phyloP scores from a whole-genome alignment of 805 yeast species.

The Pichia exigua region DNA sequence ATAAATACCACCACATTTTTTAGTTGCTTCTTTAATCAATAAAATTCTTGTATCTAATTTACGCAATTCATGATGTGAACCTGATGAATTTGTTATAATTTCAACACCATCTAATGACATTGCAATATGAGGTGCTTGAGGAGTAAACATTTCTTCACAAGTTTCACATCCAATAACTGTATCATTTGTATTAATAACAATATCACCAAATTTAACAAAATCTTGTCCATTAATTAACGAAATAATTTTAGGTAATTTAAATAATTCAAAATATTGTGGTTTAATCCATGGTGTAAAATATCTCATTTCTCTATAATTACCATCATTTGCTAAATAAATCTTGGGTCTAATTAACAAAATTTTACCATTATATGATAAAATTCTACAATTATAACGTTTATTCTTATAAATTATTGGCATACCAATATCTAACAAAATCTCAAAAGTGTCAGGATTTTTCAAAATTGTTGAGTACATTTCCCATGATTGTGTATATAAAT shows the following conservation, averaged over 20 bases:
- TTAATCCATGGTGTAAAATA: slow-evolving; percentile 93
- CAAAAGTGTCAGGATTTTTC: slow-evolving; percentile 57
- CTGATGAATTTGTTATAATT: slow-evolving; percentile 89
- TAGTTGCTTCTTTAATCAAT: slow-evolving; percentile 84
- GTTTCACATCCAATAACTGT: slow-evolving; percentile 96
- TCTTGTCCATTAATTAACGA: slow-evolving; percentile 58
- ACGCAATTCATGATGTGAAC: slow-evolving; percentile 95
- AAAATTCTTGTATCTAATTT: slow-evolving; percentile 80
- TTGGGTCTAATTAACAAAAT: slow-evolving; percentile 88
- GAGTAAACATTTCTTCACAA: slow-evolving; percentile 96
- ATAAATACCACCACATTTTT: slow-evolving; percentile 94
- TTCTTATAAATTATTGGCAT: slow-evolving; percentile 88
- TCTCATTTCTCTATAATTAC: slow-evolving; percentile 96
- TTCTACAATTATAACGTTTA: slow-evolving; percentile 85
- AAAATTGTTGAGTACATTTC: slow-evolving; percentile 82
- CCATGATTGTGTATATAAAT: slow-evolving; percentile 86
- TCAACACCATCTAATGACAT: slow-evolving; percentile 97
- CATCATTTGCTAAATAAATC: slow-evolving; percentile 90
- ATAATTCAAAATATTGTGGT: slow-evolving; percentile 66
- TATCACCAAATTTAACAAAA: slow-evolving; percentile 72
- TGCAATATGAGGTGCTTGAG: slow-evolving; percentile 87
- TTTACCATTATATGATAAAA: slow-evolving; percentile 70
- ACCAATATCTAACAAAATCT: slow-evolving; percentile 82
- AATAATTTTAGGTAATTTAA: slow-evolving; percentile 62
- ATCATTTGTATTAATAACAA: slow-evolving; percentile 73